Conservation (phyloP, 2,329 filamentous ascomycete genomes). For the Phaeoacremonium minimum region DNA sequence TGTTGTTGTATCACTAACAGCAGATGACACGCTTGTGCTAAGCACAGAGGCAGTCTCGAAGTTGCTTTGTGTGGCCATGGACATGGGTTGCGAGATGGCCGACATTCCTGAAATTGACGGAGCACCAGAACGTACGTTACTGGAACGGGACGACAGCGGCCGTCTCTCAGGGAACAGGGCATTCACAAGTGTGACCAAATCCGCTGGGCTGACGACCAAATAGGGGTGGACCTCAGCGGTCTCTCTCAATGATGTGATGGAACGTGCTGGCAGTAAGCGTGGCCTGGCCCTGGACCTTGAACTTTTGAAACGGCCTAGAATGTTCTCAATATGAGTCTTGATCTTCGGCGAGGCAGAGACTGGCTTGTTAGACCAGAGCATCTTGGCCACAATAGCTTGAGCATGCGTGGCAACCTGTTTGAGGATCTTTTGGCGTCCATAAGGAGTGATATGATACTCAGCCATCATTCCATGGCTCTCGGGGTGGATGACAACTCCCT, state of each 20-base stretch:
- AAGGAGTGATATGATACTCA: constrained; percentile 88
- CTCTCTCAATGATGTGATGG: constrained; percentile 68
- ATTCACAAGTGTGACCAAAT: constrained; percentile 76
- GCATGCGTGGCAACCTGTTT: constrained; percentile 77
- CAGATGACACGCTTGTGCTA: constrained; percentile 69
- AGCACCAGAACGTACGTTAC: constrained; percentile 60
- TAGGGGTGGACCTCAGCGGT: constrained; percentile 78
- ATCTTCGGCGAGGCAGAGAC: constrained; percentile 60
- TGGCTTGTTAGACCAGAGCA: constrained; percentile 65
- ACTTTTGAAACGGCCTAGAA: constrained; percentile 60
- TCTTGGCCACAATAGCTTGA: constrained; percentile 74
- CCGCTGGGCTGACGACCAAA: constrained; percentile 73
- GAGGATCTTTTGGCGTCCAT: constrained; percentile 77
- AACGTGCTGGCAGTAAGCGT: constrained; percentile 66
- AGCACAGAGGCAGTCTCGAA: constrained; percentile 67
- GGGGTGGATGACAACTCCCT: constrained; percentile 80
- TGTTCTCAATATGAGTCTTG: constrained; percentile 66
- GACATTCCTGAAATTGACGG: constrained; percentile 67
- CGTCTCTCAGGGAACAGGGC: constrained; percentile 75
- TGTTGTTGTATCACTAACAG: constrained; percentile 65
- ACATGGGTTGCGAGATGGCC: constrained; percentile 63
- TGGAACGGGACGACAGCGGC: constrained; percentile 58
- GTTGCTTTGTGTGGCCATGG: constrained; percentile 43
- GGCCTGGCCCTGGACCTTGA: constrained; percentile 43
- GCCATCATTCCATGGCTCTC: constrained; percentile 78